Base-by-base conservation (phyloP, 163 green algal genomes). In the Chlorella variabilis region DNA sequence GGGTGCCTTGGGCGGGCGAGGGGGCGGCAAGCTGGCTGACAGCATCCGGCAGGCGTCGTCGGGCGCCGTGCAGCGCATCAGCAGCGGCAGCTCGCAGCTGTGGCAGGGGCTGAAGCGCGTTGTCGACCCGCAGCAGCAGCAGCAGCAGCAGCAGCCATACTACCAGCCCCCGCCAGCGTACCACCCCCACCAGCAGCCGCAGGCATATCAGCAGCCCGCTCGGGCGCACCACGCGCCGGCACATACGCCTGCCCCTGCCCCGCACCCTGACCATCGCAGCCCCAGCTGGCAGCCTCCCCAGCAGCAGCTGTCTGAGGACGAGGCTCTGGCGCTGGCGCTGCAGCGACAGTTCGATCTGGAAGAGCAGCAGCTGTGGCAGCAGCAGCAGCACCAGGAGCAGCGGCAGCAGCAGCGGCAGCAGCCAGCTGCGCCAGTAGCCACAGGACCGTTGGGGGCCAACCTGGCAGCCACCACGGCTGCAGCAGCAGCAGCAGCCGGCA, bases 331-430 rank as follows among this genome's bases (percentile, higher is more conserved):
- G 18, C 51, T 59, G 31, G 77, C 67, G 4, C 59, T 87, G 48
- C 82, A 87, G 59, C 67, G 80, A n/a, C 67, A 87, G 45, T 75
- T 75, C 18, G 70, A 84, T 38, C 18, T 74, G 15, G 79, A 84
- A 33, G 79, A 71, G 58, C 51, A 36, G 23, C 25, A 61, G 69
- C 51, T 61, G 25, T 9, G 21, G 11, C 74, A 80, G 38, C 51
- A 38, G 11, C 58, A 70, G 42, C 61, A 51, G 79, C 41, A 42
- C 11, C 34, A 51, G 71, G 49, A 68, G 49, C 71, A 78, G 71
- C 51, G 51, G 51, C 71, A 69, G 51, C 71, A 78, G 49, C 70
- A 31, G 70, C 49, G 21, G 11, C 18, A 25, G 2, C 17, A n/a
- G 62, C 62, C 59, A 67, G 59, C 11, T 15, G 18, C 71, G 68